Conservation (phyloP, 345 rosid species). For the Hibiscus trionum region DNA sequence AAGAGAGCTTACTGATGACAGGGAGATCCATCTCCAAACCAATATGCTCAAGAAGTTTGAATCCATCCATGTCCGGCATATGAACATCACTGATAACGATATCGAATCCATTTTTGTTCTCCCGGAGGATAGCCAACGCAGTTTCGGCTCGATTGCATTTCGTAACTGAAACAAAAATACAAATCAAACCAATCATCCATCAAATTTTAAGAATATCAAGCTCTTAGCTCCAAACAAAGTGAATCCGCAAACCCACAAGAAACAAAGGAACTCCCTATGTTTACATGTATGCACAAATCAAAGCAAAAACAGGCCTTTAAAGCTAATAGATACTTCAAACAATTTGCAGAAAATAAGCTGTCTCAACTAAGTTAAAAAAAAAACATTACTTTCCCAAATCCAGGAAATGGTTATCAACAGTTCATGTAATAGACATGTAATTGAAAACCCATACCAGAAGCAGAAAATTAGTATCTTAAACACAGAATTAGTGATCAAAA, state of each 20-base stretch:
- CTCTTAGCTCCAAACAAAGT: not conserved
- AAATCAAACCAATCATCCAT: constrained; percentile 14
- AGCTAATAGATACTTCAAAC: not conserved
- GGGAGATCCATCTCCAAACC: constrained; percentile 85
- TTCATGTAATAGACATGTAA: constrained; percentile 1
- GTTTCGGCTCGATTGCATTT: constrained; percentile 79
- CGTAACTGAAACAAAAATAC: constrained; percentile 45
- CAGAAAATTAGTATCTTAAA: not conserved
- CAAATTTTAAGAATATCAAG: constrained; percentile 9
- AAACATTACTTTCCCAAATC: constrained; percentile 13
- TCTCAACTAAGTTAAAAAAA: not conserved
- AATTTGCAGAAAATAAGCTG: constrained; percentile 7
- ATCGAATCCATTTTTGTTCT: constrained; percentile 48
- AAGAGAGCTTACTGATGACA: constrained; percentile 55
- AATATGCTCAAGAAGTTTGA: constrained; percentile 63
- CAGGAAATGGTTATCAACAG: constrained; percentile 14
- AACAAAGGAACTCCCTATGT: not conserved
- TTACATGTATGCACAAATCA: not conserved
- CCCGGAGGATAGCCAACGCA: constrained; percentile 51
- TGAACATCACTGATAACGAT: constrained; percentile 80
- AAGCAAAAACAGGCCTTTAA: not conserved
- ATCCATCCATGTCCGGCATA: constrained; percentile 90
- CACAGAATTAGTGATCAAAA: constrained; percentile 9
- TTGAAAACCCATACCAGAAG: constrained; percentile 7
- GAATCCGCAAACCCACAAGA: too few species aligned